Base-by-base conservation (phyloP, 495 filamentous ascomycete species). In the Penicillium longicatenatum region DNA sequence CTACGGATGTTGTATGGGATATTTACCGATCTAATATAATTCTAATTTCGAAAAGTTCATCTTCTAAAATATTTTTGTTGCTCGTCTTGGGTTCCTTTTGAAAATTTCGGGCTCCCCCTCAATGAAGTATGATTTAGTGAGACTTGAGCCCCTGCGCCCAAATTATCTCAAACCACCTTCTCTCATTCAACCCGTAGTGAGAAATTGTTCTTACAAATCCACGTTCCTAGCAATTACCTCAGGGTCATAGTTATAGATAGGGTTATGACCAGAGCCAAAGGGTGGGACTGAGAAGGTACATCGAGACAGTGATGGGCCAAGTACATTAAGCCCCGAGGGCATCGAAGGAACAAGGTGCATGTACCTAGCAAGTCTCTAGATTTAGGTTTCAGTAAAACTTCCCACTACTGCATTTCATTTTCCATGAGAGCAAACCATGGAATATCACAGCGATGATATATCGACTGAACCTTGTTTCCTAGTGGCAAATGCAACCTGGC, bases 21-120 rank as follows among this genome's bases (percentile, higher is more conserved):
- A 30, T 55, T 49, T 60, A 60, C 43, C 29, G 26, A 52, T 46
- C 46, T 63, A 56, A 63, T 66, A 52, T 60, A 55, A 63, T 47
- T 49, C 0, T 57, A 57, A 57, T 57, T 43, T 17, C 24, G 47
- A 59, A 52, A 59, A 51, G 4, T 14, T 22, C 29, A 50, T 4
- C 31, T 35, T 35, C 31, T 26, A 26, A 26, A 4, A 26, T 6
- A 26, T 6, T 4, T 4, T 26, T 26, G 26, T 26, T 26, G 26
- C 4, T 26, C 26, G 7, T 26, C 26, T 26, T 26, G 26, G 4
- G 7, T 26, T 4, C 4, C 1, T 2, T 2, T 26, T 26, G 26
- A 2, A 26, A 26, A 6, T 26, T 26, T 26, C 26, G 4, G 7
- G 26, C n/a, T n/a, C n/a, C n/a, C n/a, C n/a, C n/a, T n/a, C n/a